phyloP scores from a whole-genome alignment of 305 asterid genomes.

The Caryopteris hybrid region DNA sequence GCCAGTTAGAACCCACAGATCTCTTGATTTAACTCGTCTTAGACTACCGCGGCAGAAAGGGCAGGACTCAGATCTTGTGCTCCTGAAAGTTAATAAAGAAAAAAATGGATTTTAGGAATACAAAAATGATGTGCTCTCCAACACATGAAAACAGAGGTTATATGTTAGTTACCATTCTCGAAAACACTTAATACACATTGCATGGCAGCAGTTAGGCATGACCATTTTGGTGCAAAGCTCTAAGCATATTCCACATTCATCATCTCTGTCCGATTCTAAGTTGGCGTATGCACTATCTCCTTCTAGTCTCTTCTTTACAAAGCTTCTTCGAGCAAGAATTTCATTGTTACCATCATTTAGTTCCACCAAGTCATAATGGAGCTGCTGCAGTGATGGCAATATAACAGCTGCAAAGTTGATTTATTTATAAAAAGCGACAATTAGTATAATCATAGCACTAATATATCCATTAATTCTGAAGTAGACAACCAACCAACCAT shows the following conservation, averaged over 20 bases:
- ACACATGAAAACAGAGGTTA: background rate
- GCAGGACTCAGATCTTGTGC: conserved; percentile 73
- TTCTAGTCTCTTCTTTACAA: conserved; percentile 38
- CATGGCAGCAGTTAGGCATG: conserved; percentile 66
- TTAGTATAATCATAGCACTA: background rate
- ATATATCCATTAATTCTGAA: background rate
- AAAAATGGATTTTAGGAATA: background rate
- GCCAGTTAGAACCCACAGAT: conserved; percentile 77
- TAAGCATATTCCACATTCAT: conserved; percentile 75
- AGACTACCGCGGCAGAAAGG: conserved; percentile 86
- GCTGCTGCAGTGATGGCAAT: conserved; percentile 73
- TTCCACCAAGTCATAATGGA: conserved; percentile 56
- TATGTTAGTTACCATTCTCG: conserved; percentile 49
- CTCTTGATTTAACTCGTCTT: conserved; percentile 65
- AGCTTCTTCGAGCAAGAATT: conserved; percentile 21
- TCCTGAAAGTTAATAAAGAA: conserved; percentile 42
- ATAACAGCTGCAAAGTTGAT: conserved; percentile 54
- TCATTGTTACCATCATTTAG: conserved; percentile 23
- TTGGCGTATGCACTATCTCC: conserved; percentile 20
- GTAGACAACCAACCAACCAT: conserved; percentile 43
- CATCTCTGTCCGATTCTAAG: conserved; percentile 49
- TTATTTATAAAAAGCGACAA: conserved; percentile 1
- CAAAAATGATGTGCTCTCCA: background rate
- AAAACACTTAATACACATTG: conserved; percentile 70
- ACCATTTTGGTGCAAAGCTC: conserved; percentile 72